Conservation (phyloP, 352 stramenopile species). For the Elongisporangium prolatum region DNA sequence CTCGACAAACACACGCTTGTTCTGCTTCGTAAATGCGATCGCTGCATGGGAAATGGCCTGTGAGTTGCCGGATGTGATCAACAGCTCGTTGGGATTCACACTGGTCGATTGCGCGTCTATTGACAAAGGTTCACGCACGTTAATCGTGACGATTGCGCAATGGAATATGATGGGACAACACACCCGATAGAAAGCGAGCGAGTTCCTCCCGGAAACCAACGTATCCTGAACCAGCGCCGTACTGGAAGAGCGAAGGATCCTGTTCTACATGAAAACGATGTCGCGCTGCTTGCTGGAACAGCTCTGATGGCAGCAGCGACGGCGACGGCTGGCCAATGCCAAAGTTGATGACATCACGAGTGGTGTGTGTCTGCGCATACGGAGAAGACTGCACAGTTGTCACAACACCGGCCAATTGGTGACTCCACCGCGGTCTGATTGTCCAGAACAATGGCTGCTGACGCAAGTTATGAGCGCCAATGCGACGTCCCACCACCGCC, state of each 20-base stretch:
- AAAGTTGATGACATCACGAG: slow-evolving; percentile 72
- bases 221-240: slow-evolving; percentile 69
- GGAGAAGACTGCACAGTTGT: slow-evolving; percentile 50
- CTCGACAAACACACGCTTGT: slow-evolving; percentile 88
- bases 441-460: neutral
- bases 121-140: too few species aligned
- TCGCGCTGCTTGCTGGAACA: slow-evolving; percentile 44
- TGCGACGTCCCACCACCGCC: neutral
- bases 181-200: slow-evolving; percentile 51
- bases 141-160: too few species aligned
- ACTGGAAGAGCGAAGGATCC: slow-evolving; percentile 67
- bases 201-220: slow-evolving; percentile 62
- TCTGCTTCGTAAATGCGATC: slow-evolving; percentile 61
- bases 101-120: slow-evolving; percentile 16
- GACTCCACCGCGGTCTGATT: neutral
- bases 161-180: neutral
- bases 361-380: slow-evolving; percentile 65
- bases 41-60: slow-evolving; percentile 89
- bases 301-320: slow-evolving; percentile 65
- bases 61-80: slow-evolving; percentile 90
- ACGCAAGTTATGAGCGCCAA: neutral
- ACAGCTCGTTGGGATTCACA: slow-evolving; percentile 49
- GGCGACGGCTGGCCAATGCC: slow-evolving; percentile 77
- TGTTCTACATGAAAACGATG: slow-evolving; percentile 44
- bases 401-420: slow-evolving; percentile 1